Evolutionary conservation across 805 yeast genomes (phyloP).

Genomic region (Ogataea pini): DNA sequence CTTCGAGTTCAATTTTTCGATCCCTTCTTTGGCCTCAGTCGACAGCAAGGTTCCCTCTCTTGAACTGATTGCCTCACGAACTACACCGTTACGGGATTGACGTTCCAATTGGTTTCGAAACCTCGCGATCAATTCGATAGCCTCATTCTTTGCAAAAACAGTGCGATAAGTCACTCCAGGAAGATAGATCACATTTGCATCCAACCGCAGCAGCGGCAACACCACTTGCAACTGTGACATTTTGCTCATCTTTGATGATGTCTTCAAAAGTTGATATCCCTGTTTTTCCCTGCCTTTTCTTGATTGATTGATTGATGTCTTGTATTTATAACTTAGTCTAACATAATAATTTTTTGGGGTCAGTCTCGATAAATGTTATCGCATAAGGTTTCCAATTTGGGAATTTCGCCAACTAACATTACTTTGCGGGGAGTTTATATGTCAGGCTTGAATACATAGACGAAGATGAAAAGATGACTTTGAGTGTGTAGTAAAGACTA

Average conservation of each 20-base stretch:
- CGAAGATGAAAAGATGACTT: conserved; percentile 3
- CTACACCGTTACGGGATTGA: not conserved
- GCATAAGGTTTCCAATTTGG: conserved; percentile 15
- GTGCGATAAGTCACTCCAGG: conserved; percentile 67
- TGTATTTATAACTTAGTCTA: no score
- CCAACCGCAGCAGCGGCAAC: conserved; percentile 26
- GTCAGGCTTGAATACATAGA: conserved; percentile 1
- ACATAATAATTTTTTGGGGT: not conserved
- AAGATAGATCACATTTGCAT: conserved; percentile 43
- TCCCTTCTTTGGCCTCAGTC: conserved; percentile 12
- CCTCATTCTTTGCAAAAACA: conserved; percentile 48
- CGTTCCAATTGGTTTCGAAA: not conserved
- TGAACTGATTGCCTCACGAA: not conserved
- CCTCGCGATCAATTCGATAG: conserved; percentile 44
- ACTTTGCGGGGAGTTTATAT: not conserved
- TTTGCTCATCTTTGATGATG: no score
- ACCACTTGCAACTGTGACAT: conserved; percentile 12
- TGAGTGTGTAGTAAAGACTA: not conserved
- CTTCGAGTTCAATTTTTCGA: conserved; percentile 5
- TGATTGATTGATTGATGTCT: no score
- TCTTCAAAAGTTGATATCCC: no score
- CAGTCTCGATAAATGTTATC: not conserved
- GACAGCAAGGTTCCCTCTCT: not conserved
- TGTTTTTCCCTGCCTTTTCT: no score
- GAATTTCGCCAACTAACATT: not conserved